Evolutionary conservation across 345 rosid species (phyloP), one percentile per base, ranked within the genome.

Genomic region (Citrus trifoliata): DNA sequence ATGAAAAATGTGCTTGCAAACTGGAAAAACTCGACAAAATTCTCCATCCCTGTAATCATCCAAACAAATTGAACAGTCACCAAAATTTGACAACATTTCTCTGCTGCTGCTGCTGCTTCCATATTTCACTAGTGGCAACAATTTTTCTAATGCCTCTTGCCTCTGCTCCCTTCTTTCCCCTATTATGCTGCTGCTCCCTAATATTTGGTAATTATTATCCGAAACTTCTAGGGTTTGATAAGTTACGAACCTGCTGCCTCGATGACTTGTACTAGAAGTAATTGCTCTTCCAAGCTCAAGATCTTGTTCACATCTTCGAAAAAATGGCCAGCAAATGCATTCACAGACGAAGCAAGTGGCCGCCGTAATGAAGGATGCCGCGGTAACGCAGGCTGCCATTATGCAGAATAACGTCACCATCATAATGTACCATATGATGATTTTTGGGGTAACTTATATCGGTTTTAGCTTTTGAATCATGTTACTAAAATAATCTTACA

Each of bases 1-100:
- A 71, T 82, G 85, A 35, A 82, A 82, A 24, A 82, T 62, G 59
- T 76, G 82, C 2, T 79, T 51, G n/a, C 82, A 82, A 0, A 30
- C 40, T 19, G 71, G 78, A 51, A 75, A 46, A 21, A 51, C 71
- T 25, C 63, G 48, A 48, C 71, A 64, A 1, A n/a, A 48, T 5
- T 75, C 78, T 10, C 63, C 61, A 30, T 46, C 48, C 22, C 2
- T 8, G 28, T 64, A 75, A 32, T 75, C 71, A 10, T 32, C 48
- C 32, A 75, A 75, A 46, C 78, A 65, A 4, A 75, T 51, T 4
- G 63, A 48, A 24, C 72, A 76, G 6, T 51, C 62, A 4, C 2
- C 6, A 21, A 14, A 76, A 30, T 14, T 70, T 12, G 38, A 19
- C 42, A 30, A 33, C 9, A 9, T 10, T 60, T 46, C 60, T 22